phyloP scores from a whole-genome alignment of 2,329 filamentous ascomycete species.

The Decorospora gaudefroyi region DNA sequence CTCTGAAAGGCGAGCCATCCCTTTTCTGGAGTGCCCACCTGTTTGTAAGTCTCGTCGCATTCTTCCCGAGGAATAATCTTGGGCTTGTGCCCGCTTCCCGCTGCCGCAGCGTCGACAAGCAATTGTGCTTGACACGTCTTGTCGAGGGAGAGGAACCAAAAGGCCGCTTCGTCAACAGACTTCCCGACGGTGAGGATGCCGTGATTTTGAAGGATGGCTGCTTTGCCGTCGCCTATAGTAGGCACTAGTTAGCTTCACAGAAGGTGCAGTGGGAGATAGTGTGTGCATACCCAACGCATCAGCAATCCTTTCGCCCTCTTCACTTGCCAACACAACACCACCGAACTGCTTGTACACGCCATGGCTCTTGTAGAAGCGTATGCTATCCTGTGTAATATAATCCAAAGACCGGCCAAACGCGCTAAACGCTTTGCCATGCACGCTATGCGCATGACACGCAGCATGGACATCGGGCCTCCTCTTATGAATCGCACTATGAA shows the following conservation, averaged over 20 bases:
- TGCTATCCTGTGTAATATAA: conserved; percentile 55
- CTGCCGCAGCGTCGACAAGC: conserved; percentile 49
- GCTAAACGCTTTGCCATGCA: conserved; percentile 55
- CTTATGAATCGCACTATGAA: conserved; percentile 52
- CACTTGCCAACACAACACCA: conserved; percentile 51
- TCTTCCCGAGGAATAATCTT: conserved; percentile 50
- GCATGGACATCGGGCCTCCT: conserved; percentile 48
- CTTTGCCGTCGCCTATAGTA: conserved; percentile 37
- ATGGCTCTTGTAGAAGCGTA: conserved; percentile 51
- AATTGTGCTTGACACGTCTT: conserved; percentile 55
- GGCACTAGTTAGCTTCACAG: not conserved
- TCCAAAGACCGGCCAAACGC: conserved; percentile 54
- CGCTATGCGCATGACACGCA: conserved; percentile 53
- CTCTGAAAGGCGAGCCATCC: conserved; percentile 60
- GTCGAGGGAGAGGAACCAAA: conserved; percentile 54
- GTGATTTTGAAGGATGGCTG: conserved; percentile 49
- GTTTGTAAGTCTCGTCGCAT: conserved; percentile 47
- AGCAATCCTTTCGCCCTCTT: conserved; percentile 53
- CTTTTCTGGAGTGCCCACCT: conserved; percentile 56
- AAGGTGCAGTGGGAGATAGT: not conserved
- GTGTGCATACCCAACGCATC: conserved; percentile 36
- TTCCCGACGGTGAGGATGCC: conserved; percentile 47
- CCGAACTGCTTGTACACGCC: conserved; percentile 50
- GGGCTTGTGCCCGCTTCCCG: conserved; percentile 47
- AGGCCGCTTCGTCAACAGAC: conserved; percentile 52